phyloP scores from a whole-genome alignment of 805 yeast genomes.

The Monosporozyma aerobia region DNA sequence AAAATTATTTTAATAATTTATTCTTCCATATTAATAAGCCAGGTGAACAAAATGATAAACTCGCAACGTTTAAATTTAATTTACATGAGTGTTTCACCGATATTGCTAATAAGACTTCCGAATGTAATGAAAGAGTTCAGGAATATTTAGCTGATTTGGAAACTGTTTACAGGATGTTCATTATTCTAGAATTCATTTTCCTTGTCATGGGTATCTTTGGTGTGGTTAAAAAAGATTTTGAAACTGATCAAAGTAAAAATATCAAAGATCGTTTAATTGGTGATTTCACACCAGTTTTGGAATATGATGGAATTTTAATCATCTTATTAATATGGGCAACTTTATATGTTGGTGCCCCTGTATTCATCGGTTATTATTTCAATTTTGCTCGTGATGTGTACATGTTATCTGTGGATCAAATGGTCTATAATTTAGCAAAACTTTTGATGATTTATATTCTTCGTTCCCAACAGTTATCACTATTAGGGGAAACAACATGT shows the following conservation, averaged over 20 bases:
- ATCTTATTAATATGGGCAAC: constrained; percentile 12
- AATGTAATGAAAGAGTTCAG: constrained; percentile 18
- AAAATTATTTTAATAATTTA: constrained; percentile 5
- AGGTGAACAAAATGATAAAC: constrained; percentile 5
- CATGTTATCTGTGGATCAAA: constrained; percentile 23
- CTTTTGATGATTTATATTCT: constrained; percentile 11
- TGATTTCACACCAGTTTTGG: neutral
- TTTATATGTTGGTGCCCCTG: constrained; percentile 14
- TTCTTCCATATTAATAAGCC: constrained; percentile 2
- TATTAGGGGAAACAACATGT: neutral
- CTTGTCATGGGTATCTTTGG: neutral
- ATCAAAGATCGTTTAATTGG: constrained; percentile 1
- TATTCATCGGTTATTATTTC: constrained; percentile 19
- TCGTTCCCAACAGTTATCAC: neutral
- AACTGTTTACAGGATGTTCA: constrained; percentile 14
- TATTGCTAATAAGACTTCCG: constrained; percentile 10
- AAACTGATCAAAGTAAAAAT: neutral
- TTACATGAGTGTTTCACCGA: constrained; percentile 19
- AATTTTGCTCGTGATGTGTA: constrained; percentile 26
- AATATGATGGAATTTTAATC: constrained; percentile 4
- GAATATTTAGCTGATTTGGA: constrained; percentile 20
- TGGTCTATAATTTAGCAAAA: constrained; percentile 24
- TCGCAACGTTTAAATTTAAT: constrained; percentile 12
- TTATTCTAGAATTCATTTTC: constrained; percentile 15
- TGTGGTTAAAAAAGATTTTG: neutral